Base-by-base conservation (phyloP, 768 basidiomycete species). In the Fomitopsis pulvina region DNA sequence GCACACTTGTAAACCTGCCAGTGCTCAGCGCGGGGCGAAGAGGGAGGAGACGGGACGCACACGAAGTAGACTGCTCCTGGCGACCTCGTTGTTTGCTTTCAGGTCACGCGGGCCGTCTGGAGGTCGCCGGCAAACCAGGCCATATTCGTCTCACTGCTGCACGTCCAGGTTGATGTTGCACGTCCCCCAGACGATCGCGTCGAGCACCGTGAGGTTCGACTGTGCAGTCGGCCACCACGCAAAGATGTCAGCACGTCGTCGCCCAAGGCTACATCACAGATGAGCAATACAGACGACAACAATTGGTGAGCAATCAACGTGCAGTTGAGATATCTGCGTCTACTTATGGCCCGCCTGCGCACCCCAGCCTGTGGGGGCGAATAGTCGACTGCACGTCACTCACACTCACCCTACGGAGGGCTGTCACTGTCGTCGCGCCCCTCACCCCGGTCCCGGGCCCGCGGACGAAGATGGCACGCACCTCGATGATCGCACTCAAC, bases 171-270 rank as follows among this genome's bases (percentile, higher is more conserved):
- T 66, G 4, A 86, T 86, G 57, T 89, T 83, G 64, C 91, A 93
- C 0, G 85, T 88, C 2, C 86, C 87, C 83, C 87, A 88, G 6
- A 92, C 60, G 44, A 89, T 70, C 8, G 70, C 64, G 58, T 91
- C 92, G 59, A 89, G 71, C 30, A 74, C 62, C 1, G 79, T 76
- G 34, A 79, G 60, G 65, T 87, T 81, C 2, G 64, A 60, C 66
- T 86, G 84, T 29, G 83, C 81, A 86, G 88, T 69, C 64, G 64
- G 30, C 30, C 14, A n/a, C n/a, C n/a, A 10, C 6, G 10, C 24
- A 6, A 25, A 44, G 28, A 18, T 8, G 18, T 6, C 14, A 20
- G 26, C 28, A 11, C 24, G 42, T 44, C 42, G 42, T 44, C 42
- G 28, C 25, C 42, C 42, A 24, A n/a, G n/a, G 20, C 11, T 26